Conservation (phyloP, 2,329 filamentous ascomycete species). For the Tolypocladium ophioglossoides region DNA sequence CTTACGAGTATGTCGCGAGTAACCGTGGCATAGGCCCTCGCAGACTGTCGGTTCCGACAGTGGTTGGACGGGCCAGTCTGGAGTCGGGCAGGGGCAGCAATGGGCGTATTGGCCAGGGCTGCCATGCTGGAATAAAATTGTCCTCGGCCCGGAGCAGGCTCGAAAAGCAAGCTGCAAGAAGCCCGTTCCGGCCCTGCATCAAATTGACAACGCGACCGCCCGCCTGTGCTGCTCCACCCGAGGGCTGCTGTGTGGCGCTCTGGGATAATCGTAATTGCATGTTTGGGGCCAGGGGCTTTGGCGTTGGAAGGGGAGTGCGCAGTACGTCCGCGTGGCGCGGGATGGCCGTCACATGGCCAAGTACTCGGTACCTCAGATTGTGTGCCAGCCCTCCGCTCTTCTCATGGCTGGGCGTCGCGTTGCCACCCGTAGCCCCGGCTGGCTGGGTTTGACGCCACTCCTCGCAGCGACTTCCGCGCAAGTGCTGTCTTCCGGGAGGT, state of each 20-base stretch:
- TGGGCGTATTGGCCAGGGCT: neutral
- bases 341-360: neutral
- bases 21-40: neutral
- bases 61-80: neutral
- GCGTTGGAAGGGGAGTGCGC: neutral
- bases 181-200: neutral
- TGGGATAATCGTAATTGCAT: neutral
- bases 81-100: neutral
- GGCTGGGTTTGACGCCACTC: no score
- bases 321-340: neutral
- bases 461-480: neutral
- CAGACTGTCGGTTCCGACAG: neutral
- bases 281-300: neutral
- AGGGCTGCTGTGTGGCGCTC: neutral
- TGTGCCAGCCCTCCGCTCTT: no score
- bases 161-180: no score
- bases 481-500: neutral
- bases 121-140: no score
- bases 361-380: neutral
- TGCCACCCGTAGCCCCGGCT: no score
- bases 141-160: no score
- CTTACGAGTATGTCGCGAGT: neutral
- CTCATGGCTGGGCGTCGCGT: no score
- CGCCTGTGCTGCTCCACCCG: neutral
- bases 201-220: neutral